Evolutionary conservation across 257 asterid genomes (phyloP).

Genomic region (Thymus mandschuricus): DNA sequence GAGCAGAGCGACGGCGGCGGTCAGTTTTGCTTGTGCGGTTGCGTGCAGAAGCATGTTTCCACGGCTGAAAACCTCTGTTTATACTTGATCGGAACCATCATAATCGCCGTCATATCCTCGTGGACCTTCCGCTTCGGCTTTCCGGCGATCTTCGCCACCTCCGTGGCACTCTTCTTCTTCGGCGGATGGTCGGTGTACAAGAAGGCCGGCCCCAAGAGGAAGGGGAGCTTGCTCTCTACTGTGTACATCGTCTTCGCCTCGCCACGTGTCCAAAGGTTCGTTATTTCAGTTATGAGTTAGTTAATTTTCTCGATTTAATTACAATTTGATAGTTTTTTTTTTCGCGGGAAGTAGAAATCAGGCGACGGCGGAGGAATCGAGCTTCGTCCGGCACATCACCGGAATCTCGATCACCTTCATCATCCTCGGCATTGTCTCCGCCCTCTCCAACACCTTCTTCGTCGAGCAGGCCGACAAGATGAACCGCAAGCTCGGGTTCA

Average conservation of each 20-base stretch:
- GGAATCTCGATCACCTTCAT: conserved; percentile 60
- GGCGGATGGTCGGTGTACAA: conserved; percentile 25
- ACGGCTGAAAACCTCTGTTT: background rate
- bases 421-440: conserved; percentile 47
- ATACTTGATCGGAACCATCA: conserved; percentile 40
- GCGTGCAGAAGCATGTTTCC: background rate
- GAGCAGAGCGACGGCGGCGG: conserved; percentile 12
- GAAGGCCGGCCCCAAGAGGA: background rate
- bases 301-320: too few relatives aligned
- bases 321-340: background rate
- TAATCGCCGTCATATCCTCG: conserved; percentile 47
- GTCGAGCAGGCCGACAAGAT: conserved; percentile 60
- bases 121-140: conserved; percentile 60
- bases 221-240: conserved; percentile 42
- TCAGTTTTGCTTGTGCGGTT: background rate
- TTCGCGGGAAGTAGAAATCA: background rate
- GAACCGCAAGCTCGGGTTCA: conserved; percentile 43
- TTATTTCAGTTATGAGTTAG: too few relatives aligned
- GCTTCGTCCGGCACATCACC: conserved; percentile 47
- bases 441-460: conserved; percentile 61
- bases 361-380: conserved; percentile 23
- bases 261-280: conserved; percentile 34
- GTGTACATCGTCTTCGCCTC: conserved; percentile 45
- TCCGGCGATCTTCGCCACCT: conserved; percentile 45
- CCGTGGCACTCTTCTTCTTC: conserved; percentile 38